Evolutionary conservation across 2,329 filamentous ascomycete genomes (phyloP), one percentile per base, ranked within the genome.

Genomic region (Aspergillus aculeatus): DNA sequence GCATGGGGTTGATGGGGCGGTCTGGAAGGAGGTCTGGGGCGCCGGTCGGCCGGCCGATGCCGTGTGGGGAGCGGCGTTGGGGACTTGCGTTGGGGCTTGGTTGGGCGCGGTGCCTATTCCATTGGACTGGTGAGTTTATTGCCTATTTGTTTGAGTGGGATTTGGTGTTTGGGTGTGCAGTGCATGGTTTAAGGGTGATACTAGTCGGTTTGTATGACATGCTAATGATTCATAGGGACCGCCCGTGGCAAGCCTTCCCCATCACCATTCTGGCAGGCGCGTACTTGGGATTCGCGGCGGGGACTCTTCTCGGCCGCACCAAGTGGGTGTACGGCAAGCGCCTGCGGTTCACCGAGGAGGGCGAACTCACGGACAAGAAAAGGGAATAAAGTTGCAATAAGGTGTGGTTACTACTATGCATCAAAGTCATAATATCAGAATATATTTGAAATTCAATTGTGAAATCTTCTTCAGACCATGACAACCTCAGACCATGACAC

Each of bases 221-320:
- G 55, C 48, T 61, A 53, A 61, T 41, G 2, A 9, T 57, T 1
- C 6, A 31, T 23, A 84, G 82, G 84, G 95, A 99, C 75, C 87
- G 95, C n/a, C 92, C 96, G 68, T 99, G 95, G 95, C 95, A 99
- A 84, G 91, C 89, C 75, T 99, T 94, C 90, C 95, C 95, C 0
- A 89, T 98, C 51, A 99, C 95, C 0, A 90, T 99, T 60, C 78
- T 98, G 4, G 87, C 85, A 2, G 95, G 95, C 2, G 82, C 90
- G 19, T 98, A 96, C 75, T 77, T 86, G 5, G 95, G 95, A 1
- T 92, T 90, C 75, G 81, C 86, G 1, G 65, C 91, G 12, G 92
- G 92, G 1, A 67, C 69, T 6, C 32, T 62, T n/a, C 12, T 60
- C 14, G 64, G 64, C 9, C 55, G 63, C 26, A 50, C 54, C 4